Base-by-base conservation (phyloP, 2,329 filamentous ascomycete species). In the Gnomoniopsis sp. region DNA sequence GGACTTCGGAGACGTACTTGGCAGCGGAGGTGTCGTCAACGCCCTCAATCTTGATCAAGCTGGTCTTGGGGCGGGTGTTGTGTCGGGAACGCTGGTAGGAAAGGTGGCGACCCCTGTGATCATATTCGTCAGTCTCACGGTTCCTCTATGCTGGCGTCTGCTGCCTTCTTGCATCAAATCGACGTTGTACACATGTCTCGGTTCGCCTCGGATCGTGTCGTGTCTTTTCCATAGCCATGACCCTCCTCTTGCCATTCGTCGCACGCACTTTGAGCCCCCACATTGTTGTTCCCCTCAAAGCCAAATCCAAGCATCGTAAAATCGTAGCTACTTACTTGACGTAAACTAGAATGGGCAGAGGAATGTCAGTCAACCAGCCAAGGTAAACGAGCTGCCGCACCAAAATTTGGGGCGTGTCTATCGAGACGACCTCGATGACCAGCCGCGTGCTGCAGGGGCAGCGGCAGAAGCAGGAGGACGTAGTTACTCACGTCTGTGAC, bases 41-140 rank as follows among this genome's bases (percentile, higher is more conserved):
- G 79, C 93, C 93, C 86, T 99, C 93, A 74, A 99, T 96, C 88
- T 97, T 95, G 83, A 99, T 89, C 81, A 98, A 85, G 77, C 90
- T 90, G 72, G 90, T 96, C 81, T 88, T 88, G 71, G 93, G 89
- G 85, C 90, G 92, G 76, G 88, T 92, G 81, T 85, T 89, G 82
- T 91, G 90, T 85, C 96, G 93, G 78, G 89, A 89, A 80, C 93
- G 90, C 86, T 96, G 89, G 86, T 96, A 97, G 83, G 89, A 93
- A 82, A 98, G 84, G 88, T 98, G 93, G 82, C 92, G 93, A 85
- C 92, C 93, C 91, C 91, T 96, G 75, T 54, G 65, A 66, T 55
- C 66, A 66, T 36, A 52, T 53, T 49, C 57, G 62, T 57, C 63
- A 62, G 62, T 50, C 47, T 51, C 65, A 70, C 63, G 71, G 67